These are phyloP conservation scores for Ceratobasidium sp. DNA, from an alignment of 1,284 basidiomycete species.

Conservation along the genomic window DNA sequence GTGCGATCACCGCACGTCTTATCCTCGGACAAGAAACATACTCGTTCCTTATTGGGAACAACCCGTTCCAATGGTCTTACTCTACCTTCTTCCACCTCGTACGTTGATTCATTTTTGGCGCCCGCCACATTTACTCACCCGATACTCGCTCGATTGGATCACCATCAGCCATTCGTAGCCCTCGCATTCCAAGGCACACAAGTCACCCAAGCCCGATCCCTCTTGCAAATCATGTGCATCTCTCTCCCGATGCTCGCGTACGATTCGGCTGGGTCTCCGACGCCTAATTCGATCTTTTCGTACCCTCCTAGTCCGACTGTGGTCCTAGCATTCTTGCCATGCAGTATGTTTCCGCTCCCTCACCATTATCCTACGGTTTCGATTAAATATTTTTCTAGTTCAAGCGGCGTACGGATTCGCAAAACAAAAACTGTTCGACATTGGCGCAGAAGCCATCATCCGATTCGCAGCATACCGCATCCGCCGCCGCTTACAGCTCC, in stretches of 20 bases:
- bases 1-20: constrained; percentile 32
- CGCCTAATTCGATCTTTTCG: constrained; percentile 22
- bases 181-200: constrained; percentile 43
- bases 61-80: constrained; percentile 42
- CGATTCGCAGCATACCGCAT: constrained; percentile 40
- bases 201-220: constrained; percentile 36
- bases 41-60: constrained; percentile 40
- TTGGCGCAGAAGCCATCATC: constrained; percentile 44
- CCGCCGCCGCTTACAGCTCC: constrained; percentile 26
- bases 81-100: constrained; percentile 38
- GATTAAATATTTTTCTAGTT: constrained; percentile 1
- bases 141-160: not conserved
- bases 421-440: constrained; percentile 45
- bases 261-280: constrained; percentile 40
- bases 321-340: constrained; percentile 31
- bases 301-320: constrained; percentile 42
- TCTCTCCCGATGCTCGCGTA: constrained; percentile 46
- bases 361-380: not conserved
- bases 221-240: constrained; percentile 42
- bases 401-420: constrained; percentile 40
- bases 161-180: constrained; percentile 37
- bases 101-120: not conserved
- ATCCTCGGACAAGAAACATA: constrained; percentile 42
- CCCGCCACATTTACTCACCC: not conserved
- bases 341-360: not conserved